Evolutionary conservation across 2,329 filamentous ascomycete species (phyloP), one percentile per base, ranked within the genome.

Genomic region (Diatrype stigma): DNA sequence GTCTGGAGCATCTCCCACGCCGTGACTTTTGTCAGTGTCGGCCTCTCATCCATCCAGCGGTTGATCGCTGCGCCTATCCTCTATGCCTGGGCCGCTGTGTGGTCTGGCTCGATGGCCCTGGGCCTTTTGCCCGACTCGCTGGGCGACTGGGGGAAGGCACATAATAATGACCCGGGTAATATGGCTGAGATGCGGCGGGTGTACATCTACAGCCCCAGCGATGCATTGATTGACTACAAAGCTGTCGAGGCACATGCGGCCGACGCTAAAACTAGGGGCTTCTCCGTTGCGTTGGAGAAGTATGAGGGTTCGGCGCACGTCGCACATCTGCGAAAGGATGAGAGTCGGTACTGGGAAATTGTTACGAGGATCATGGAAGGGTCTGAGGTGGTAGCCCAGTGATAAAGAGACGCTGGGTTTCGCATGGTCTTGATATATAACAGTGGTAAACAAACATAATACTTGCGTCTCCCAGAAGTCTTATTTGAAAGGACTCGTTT

Each of bases 161-260:
- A 56, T 10, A 30, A 56, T 10, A 30, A 56, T 30, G 45, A 48
- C 22, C 26, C 21, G 11, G 47, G 23, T 2, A 48, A 48, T 19
- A 45, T 12, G 6, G 42, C 16, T n/a, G 53, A 56, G 50, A 19
- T 37, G 45, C 52, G 55, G 12, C 54, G 57, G 14, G 49, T 46
- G 22, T 59, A 59, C 37, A 51, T 57, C n/a, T 59, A 53, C 30
- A 51, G 55, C 42, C 38, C 48, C n/a, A 47, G 16, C 16, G 57
- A 57, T 32, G 47, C 35, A 21, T 28, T 57, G 34, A 46, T 52
- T 30, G 28, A 44, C 35, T 44, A 45, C 42, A 42, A 45, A 22
- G 45, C 50, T 34, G 48, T 59, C 14, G 53, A 53, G 52, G 44
- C 35, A 16, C 55, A 59, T 40, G 55, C 53, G 3, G 51, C 34